Percentiles rank a stretch among this genome's conserved stretches.
These are phyloP conservation scores for Pestalotiopsis fici DNA, from an alignment of 2,329 filamentous ascomycete genomes.

Conservation along the genomic window DNA sequence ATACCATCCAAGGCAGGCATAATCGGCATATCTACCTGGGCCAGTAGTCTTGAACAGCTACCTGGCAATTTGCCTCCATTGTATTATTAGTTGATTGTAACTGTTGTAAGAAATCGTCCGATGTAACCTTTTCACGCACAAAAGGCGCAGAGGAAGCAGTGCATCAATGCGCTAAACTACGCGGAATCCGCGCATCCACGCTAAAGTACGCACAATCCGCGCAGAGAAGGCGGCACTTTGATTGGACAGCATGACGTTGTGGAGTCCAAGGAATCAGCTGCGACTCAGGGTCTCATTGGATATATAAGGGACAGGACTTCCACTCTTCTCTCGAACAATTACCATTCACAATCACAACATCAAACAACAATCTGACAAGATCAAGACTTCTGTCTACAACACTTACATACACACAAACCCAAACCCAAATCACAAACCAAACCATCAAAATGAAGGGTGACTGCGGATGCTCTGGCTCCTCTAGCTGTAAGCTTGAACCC, in stretches of 20 bases:
- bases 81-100: not conserved
- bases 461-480: conserved; percentile 36
- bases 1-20: too few species aligned
- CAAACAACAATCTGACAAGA: not conserved
- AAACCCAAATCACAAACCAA: not conserved
- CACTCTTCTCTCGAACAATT: not conserved
- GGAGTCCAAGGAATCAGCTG: conserved; percentile 2
- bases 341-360: not conserved
- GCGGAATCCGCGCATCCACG: conserved; percentile 6
- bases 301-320: conserved; percentile 14
- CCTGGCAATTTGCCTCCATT: not conserved
- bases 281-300: not conserved
- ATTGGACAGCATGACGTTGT: not conserved
- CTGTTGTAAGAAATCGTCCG: not conserved
- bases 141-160: not conserved
- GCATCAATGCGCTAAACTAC: not conserved
- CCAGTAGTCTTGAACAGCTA: too few species aligned
- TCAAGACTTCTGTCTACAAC: not conserved
- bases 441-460: conserved; percentile 35
- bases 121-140: not conserved
- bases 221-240: not conserved
- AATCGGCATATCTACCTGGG: too few species aligned
- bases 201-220: not conserved
- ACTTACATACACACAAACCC: not conserved
- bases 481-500: conserved; percentile 29